A percentile compares a stretch with the other conserved stretches of the same genome.
Evolutionary conservation across 2,329 filamentous ascomycete genomes (phyloP).

Genomic region (Neospermospora avenae): DNA sequence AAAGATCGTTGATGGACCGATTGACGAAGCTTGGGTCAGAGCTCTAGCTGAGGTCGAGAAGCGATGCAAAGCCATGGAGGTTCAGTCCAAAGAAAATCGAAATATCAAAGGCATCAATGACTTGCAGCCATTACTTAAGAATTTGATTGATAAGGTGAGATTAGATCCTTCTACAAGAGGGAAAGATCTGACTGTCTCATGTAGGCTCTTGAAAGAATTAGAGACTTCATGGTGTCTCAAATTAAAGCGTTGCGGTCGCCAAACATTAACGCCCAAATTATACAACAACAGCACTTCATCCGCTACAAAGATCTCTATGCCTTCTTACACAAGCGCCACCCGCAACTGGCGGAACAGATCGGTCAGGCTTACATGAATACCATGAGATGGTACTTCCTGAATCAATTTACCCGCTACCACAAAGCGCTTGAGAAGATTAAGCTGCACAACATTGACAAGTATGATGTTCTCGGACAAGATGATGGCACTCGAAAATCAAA

Average conservation of each 20-base stretch:
- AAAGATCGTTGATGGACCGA: slow-evolving; percentile 81
- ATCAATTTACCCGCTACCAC: slow-evolving; percentile 85
- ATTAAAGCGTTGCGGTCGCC: slow-evolving; percentile 92
- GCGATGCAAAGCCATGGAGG: slow-evolving; percentile 68
- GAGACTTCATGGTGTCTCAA: slow-evolving; percentile 90
- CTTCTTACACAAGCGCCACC: slow-evolving; percentile 80
- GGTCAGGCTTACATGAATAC: slow-evolving; percentile 94
- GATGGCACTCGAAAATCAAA: slow-evolving; percentile 63
- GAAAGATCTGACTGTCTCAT: slow-evolving; percentile 18
- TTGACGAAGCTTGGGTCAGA: slow-evolving; percentile 87
- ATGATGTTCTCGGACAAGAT: slow-evolving; percentile 79
- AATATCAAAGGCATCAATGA: slow-evolving; percentile 77
- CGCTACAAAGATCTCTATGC: slow-evolving; percentile 83
- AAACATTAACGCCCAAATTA: slow-evolving; percentile 94
- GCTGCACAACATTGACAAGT: slow-evolving; percentile 76
- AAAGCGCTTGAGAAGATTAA: slow-evolving; percentile 81
- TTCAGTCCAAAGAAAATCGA: slow-evolving; percentile 56
- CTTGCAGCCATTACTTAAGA: slow-evolving; percentile 77
- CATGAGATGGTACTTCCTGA: slow-evolving; percentile 97
- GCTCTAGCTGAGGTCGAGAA: slow-evolving; percentile 81
- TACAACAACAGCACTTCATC: slow-evolving; percentile 89
- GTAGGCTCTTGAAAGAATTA: slow-evolving; percentile 84
- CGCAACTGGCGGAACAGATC: slow-evolving; percentile 84
- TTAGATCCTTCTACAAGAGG: neutral
- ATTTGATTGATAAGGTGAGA: slow-evolving; percentile 73